Evolutionary conservation across 768 basidiomycete species (phyloP).

Genomic region (Lentinula sp.): DNA sequence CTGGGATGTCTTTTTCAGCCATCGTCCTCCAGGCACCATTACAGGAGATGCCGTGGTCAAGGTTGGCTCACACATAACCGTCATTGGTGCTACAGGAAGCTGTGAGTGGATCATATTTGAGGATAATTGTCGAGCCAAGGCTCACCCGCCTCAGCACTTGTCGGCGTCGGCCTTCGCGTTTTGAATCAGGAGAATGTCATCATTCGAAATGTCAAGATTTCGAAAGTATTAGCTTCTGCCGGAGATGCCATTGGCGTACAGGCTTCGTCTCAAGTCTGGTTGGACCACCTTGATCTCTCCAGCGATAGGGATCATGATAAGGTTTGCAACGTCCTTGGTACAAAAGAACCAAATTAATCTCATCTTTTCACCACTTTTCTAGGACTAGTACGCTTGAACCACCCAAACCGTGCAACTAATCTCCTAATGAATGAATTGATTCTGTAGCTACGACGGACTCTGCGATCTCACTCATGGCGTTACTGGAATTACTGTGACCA

Average conservation of each 20-base stretch:
- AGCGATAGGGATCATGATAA: constrained; percentile 41
- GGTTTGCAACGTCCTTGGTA: constrained; percentile 12
- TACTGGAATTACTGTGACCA: constrained; percentile 34
- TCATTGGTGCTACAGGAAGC: constrained; percentile 34
- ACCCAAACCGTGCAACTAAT: neutral
- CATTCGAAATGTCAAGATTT: constrained; percentile 43
- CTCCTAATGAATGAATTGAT: neutral
- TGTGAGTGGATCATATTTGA: constrained; percentile 16
- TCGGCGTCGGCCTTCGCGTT: constrained; percentile 40
- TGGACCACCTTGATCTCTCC: constrained; percentile 40
- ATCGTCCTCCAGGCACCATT: constrained; percentile 26
- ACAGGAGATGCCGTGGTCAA: constrained; percentile 36
- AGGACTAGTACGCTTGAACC: constrained; percentile 23
- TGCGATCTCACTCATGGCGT: constrained; percentile 39
- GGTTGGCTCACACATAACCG: constrained; percentile 37
- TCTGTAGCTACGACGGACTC: constrained; percentile 35
- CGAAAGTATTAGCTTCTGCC: constrained; percentile 37
- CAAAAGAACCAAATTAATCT: neutral
- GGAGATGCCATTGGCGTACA: constrained; percentile 43
- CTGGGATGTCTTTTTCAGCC: neutral
- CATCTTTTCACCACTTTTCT: neutral
- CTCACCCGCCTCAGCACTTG: constrained; percentile 23
- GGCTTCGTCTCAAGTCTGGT: constrained; percentile 33
- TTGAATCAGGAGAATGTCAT: constrained; percentile 37
- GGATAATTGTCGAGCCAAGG: neutral